Evolutionary conservation across 2,329 filamentous ascomycete species (phyloP).

Genomic region (Talaromyces amestolkiae): DNA sequence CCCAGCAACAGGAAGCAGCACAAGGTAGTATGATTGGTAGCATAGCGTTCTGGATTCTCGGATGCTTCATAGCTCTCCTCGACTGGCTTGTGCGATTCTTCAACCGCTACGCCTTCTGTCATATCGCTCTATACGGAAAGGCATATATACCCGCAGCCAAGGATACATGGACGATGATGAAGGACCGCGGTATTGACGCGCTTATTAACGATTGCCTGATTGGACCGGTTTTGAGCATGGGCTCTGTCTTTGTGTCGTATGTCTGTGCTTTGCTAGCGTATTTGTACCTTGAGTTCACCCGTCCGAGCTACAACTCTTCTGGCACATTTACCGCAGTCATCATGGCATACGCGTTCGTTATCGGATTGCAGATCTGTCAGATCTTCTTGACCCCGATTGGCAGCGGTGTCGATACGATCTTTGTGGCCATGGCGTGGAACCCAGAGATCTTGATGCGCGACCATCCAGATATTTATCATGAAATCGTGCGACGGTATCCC

Average conservation of each 20-base stretch:
- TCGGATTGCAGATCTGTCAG: slow-evolving; percentile 85
- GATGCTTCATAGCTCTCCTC: slow-evolving; percentile 72
- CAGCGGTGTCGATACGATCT: slow-evolving; percentile 88
- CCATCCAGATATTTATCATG: slow-evolving; percentile 76
- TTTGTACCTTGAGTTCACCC: slow-evolving; percentile 78
- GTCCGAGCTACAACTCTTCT: slow-evolving; percentile 73
- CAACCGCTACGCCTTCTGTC: slow-evolving; percentile 88
- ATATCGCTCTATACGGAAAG: slow-evolving; percentile 91
- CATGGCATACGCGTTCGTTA: slow-evolving; percentile 81
- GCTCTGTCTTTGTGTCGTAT: slow-evolving; percentile 79
- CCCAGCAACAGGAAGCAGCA: slow-evolving; percentile 61
- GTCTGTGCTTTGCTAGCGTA: slow-evolving; percentile 78
- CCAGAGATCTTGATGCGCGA: slow-evolving; percentile 70
- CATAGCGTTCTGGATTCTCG: slow-evolving; percentile 70
- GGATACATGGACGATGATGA: slow-evolving; percentile 88
- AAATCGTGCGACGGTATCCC: slow-evolving; percentile 79
- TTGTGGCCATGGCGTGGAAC: slow-evolving; percentile 71
- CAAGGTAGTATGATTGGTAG: slow-evolving; percentile 67
- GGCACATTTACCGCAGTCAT: slow-evolving; percentile 69
- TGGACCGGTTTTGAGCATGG: slow-evolving; percentile 69
- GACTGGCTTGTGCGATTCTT: slow-evolving; percentile 86
- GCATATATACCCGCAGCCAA: slow-evolving; percentile 82
- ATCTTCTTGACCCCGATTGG: slow-evolving; percentile 85
- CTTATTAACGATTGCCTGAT: slow-evolving; percentile 86
- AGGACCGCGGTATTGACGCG: slow-evolving; percentile 84